Base-by-base conservation (phyloP, 768 basidiomycete species). In the Boletus pseudo-olivaceus region DNA sequence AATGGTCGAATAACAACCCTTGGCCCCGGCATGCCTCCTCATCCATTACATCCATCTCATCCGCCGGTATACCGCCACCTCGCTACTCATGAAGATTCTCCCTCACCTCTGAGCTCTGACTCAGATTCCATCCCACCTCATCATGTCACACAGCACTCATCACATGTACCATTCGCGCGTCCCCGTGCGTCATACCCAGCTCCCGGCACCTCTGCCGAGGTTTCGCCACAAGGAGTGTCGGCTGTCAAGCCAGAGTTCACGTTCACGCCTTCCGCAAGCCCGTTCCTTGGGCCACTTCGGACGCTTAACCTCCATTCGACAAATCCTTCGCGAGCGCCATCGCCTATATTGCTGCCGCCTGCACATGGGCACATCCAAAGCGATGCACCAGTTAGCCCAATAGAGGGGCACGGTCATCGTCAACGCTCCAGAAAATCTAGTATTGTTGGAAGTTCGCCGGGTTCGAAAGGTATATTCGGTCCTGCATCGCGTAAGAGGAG, bases 221-320 rank as follows among this genome's bases (percentile, higher is more conserved):
- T 63, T 34, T 69, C 68, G 27, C 67, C 62, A 12, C 68, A 57
- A 49, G 64, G 58, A 7, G 29, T 45, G 14, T 47, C 71, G 48
- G 55, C 47, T 38, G 49, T 61, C 51, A 71, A 67, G 40, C 59
- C 71, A 23, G 76, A 75, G 46, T 70, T 75, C 62, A 55, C 69
- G 5, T 75, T 79, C 62, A 90, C 89, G 1, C 89, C 89, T 1
- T 85, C 84, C 19, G 85, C 88, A 2, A 88, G 85, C 55, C 89
- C 89, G 1, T 90, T 92, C 78, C 80, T 92, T 20, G 89, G 85
- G 0, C 87, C 88, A 2, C 71, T 92, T 59, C 79, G 86, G 50
- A 85, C 85, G 7, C 78, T 92, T 54, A 85, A 89, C 62, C 80
- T 91, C 41, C 87, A 89, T 62, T 86, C 84, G 1, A 73, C 85